Base-by-base conservation (phyloP, 164 flowering plant genomes). In the Magnolia officinalis region DNA sequence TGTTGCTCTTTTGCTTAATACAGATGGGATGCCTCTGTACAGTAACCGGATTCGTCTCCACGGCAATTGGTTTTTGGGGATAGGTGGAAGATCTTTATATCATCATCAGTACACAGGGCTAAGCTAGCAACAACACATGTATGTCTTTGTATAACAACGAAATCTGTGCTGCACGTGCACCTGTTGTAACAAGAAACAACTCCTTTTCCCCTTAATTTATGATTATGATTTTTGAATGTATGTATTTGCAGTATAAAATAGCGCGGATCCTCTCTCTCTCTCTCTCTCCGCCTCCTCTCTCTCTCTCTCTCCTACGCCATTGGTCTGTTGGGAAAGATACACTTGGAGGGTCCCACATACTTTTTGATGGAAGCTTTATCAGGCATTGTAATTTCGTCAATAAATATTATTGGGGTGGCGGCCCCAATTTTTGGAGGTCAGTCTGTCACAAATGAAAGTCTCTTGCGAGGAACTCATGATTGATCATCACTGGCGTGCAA, bases 21-120 rank as follows among this genome's bases (percentile, higher is more conserved):
- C 71, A 68, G 71, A 31, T 29, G 71, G 71, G 71, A 31, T 29
- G 71, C n/a, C 50, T 31, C 19, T 68, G 71, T 68, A 31, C 71
- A 68, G 71, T n/a, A 64, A 68, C 71, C 11, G 50, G 50, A 68
- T 2, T 18, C 16, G 8, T 21, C 24, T 66, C 20, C 23, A 68
- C 71, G 16, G 26, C 71, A 68, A 16, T 14, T 14, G 29, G 50
- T 19, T 64, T n/a, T 29, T 5, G 31, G 24, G 20, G n/a, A 31
- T 2, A 68, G 20, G 61, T 55, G 61, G 61, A 55, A 55, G 61
- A 55, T 16, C 18, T 55, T 6, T 16, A 55, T 2, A 2, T 55
- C 61, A 55, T 55, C 61, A 55, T 55, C 11, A 16, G 18, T 55
- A 11, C 61, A 3, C 61, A 55, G 13, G 61, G 61, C 19, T 55